phyloP scores from a whole-genome alignment of 139 green algal genomes.

The Micractinium sp. region DNA sequence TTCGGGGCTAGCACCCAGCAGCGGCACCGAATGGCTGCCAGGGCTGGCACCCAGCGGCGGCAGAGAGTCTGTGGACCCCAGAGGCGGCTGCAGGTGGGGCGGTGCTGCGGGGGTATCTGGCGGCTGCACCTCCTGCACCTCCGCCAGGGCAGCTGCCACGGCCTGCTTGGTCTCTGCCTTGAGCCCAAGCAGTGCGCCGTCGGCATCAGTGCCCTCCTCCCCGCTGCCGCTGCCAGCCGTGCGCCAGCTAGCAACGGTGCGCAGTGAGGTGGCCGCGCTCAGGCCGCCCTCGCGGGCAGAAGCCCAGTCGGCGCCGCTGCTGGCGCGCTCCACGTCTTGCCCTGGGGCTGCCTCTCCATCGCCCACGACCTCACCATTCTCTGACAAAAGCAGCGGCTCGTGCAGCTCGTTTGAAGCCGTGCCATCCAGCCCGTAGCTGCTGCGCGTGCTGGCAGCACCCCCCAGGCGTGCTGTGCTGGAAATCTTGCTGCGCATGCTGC shows the following conservation, averaged over 20 bases:
- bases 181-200: neutral
- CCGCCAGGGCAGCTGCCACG: too few species aligned
- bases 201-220: neutral
- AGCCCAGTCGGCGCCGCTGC: neutral
- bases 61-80: neutral
- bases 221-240: neutral
- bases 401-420: neutral
- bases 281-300: neutral
- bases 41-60: neutral
- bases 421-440: too few species aligned
- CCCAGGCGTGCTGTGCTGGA: too few species aligned
- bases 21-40: neutral
- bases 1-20: neutral
- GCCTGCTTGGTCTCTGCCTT: neutral
- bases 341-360: neutral
- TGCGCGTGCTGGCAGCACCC: too few species aligned
- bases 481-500: too few species aligned
- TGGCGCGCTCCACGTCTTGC: neutral
- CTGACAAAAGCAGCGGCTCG: neutral
- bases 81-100: neutral
- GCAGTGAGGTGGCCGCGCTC: neutral
- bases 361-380: neutral
- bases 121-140: neutral
- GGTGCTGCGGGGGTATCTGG: neutral
- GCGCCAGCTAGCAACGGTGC: neutral